Evolutionary conservation across 768 basidiomycete species (phyloP).

Genomic region (Xerocomellus amylosporus): DNA sequence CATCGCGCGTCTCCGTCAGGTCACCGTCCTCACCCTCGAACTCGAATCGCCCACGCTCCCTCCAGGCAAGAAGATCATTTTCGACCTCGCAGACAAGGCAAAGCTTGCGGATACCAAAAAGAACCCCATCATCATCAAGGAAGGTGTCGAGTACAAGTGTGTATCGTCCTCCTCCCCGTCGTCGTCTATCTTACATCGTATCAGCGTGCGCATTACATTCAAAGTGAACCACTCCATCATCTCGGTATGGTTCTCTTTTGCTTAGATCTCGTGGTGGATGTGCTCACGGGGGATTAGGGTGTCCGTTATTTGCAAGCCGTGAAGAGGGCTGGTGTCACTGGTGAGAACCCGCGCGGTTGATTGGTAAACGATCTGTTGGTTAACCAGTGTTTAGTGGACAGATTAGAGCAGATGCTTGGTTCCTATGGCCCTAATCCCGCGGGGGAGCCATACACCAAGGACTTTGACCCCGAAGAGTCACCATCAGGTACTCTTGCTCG

Average conservation of each 20-base stretch:
- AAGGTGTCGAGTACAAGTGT: slow-evolving; percentile 88
- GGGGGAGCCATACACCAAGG: slow-evolving; percentile 66
- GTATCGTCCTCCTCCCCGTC: background rate
- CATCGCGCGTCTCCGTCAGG: slow-evolving; percentile 39
- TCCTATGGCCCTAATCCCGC: slow-evolving; percentile 79
- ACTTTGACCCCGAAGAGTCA: slow-evolving; percentile 70
- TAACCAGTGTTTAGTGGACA: slow-evolving; percentile 63
- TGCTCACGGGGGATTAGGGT: slow-evolving; percentile 47
- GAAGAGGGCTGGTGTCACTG: slow-evolving; percentile 72
- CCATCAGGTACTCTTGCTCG: slow-evolving; percentile 85
- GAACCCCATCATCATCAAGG: slow-evolving; percentile 75
- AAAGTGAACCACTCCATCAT: slow-evolving; percentile 90
- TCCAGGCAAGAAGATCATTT: slow-evolving; percentile 54
- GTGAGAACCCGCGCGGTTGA: slow-evolving; percentile 37
- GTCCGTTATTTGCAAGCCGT: slow-evolving; percentile 88
- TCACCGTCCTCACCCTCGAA: slow-evolving; percentile 73
- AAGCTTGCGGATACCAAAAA: slow-evolving; percentile 62
- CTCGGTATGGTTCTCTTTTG: slow-evolving; percentile 46
- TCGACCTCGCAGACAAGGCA: slow-evolving; percentile 57
- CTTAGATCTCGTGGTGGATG: background rate
- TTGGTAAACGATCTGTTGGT: background rate
- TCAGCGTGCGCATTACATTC: slow-evolving; percentile 77
- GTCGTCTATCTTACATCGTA: slow-evolving; percentile 2
- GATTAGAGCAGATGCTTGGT: slow-evolving; percentile 90
- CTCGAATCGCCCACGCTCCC: slow-evolving; percentile 74